Percentiles rank a stretch among this genome's conserved stretches.
Evolutionary conservation across 148 eudicot genomes (phyloP).

Genomic region (Polygonum maritimum): DNA sequence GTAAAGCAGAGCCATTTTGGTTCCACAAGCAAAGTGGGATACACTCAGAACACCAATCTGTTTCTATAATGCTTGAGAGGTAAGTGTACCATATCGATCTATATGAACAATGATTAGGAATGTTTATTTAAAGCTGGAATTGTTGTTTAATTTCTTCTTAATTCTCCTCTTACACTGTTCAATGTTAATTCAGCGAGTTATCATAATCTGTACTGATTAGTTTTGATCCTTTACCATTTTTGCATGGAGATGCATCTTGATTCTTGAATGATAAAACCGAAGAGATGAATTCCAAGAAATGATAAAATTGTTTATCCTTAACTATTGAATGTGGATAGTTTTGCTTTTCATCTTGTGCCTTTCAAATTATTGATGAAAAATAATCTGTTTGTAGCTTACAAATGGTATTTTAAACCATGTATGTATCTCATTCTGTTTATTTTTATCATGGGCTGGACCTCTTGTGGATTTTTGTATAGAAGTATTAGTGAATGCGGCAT

Average conservation of each 20-base stretch:
- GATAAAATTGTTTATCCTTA: background rate
- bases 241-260: constrained; percentile 1
- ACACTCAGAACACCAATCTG: background rate
- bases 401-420: background rate
- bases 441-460: background rate
- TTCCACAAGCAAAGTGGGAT: background rate
- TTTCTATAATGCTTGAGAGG: constrained; percentile 4
- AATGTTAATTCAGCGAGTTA: background rate
- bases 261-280: background rate
- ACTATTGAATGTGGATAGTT: background rate
- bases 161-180: background rate
- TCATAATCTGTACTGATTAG: background rate
- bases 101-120: background rate
- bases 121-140: background rate
- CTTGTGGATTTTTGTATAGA: too few relatives aligned
- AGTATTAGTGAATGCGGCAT: too few relatives aligned
- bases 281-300: background rate
- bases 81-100: constrained; percentile 4
- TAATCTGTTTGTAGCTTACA: background rate
- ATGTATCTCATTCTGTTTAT: background rate
- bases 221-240: background rate
- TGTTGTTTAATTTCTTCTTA: background rate
- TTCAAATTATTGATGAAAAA: background rate
- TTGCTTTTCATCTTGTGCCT: background rate
- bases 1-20: constrained; percentile 3